Evolutionary conservation across 176 grass and related monocot species (phyloP), one percentile per base, ranked within the genome.

Genomic region (Ensete glaucum): DNA sequence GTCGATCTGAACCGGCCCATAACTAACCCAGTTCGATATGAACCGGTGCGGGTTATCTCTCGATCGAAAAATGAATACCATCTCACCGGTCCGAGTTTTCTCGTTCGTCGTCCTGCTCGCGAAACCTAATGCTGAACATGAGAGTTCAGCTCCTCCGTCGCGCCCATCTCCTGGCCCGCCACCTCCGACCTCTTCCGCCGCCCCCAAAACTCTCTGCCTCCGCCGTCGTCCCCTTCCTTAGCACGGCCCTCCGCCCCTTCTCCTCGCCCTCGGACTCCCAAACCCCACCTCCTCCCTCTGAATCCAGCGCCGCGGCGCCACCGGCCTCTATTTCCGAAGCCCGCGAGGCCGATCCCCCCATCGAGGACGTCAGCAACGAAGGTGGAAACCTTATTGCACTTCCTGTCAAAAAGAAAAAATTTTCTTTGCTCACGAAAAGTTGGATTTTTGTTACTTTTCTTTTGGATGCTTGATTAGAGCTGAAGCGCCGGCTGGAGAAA

Each of bases 401-500:
- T 22, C 11, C 22, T 9, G 17, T 25, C 9, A 0, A 5, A 24
- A 24, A 24, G 1, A 24, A 12, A n/a, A n/a, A n/a, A n/a, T n/a
- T n/a, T n/a, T n/a, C 43, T 17, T 43, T 22, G 11, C 43, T 71
- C 52, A 50, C 17, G 27, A 50, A 49, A 50, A 6, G 58, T 52
- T 54, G 23, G 9, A 58, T 27, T 50, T 59, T 73, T 65, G 60
- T 85, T 84, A 2, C 21, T 22, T 53, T 53, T 52, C 15, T 21
- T 9, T 26, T 56, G 20, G 25, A 21, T 29, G 14, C 1, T n/a
- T 74, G 53, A 54, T 57, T 71, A 98, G 94, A 91, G 67, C 50
- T 93, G 69, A 80, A 82, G 82, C 69, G 67, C 65, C 79, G 72
- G 25, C 49, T 98, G 52, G 86, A 98, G 34, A 34, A 68, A 2